Evolutionary conservation across 2,329 filamentous ascomycete genomes (phyloP), one percentile per base, ranked within the genome.

Genomic region (Cytospora mali): DNA sequence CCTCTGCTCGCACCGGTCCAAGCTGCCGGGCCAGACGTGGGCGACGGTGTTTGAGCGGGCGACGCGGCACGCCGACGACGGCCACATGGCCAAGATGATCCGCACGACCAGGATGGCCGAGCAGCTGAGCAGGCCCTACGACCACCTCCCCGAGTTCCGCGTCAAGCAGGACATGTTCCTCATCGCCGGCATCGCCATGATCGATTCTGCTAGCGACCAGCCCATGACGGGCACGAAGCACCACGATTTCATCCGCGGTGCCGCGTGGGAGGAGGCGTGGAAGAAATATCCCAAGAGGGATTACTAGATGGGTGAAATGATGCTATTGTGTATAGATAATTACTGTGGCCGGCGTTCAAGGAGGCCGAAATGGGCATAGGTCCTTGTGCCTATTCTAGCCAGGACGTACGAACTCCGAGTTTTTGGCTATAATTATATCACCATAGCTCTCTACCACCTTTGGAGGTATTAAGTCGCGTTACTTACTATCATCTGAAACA

Each of bases 81-180:
- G 55, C 18, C 55, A 57, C 21, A 57, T 57, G 55, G 55, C 55
- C 39, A 57, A 57, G 39, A 57, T 57, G 55, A 57, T 57, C 25
- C 55, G 55, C 23, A 28, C 55, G 21, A 57, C 55, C 10, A 57
- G 48, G 35, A 21, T 57, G 21, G 55, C 55, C 7, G 39, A 57
- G 55, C 35, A 57, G 21, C 42, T 57, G 6, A 49, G 35, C 23
- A 46, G 16, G 39, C 55, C 55, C 23, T 57, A 57, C 35, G 55
- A 57, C 55, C 35, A 57, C 21, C 55, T 57, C 9, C 55, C 55
- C 18, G 55, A 49, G 42, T 57, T 57, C 27, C 55, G 55, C 14
- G 35, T 57, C 14, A 57, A 57, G 55, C 55, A 57, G 23, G 25
- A 57, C 25, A 49, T 57, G 35, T 57, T 57, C 25, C 55, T 57